A percentile compares a stretch with the other conserved stretches of the same genome.
Evolutionary conservation across 257 asterid species (phyloP).

Genomic region (Lycium ferocissimum): DNA sequence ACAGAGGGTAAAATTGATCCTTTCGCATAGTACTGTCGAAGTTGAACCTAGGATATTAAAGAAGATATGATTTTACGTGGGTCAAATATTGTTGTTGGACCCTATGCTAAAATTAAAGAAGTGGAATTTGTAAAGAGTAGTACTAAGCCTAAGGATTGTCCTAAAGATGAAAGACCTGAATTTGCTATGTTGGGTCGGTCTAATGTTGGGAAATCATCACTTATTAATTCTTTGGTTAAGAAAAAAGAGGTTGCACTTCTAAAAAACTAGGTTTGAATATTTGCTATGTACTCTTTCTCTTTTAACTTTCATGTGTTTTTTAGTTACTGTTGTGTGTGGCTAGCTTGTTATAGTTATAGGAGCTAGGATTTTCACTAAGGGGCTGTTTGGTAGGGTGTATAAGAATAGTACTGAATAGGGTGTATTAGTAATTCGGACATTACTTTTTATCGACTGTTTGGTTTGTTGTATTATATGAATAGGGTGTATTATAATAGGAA

Average conservation of each 20-base stretch:
- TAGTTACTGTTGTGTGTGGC: neutral
- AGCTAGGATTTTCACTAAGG: neutral
- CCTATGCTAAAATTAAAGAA: constrained; percentile 83
- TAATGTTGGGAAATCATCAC: constrained; percentile 95
- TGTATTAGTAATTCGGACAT: too few species aligned
- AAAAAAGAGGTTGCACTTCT: constrained; percentile 95
- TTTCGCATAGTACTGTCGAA: too few species aligned
- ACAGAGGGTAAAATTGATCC: too few species aligned
- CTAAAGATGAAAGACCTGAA: constrained; percentile 78
- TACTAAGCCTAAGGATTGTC: constrained; percentile 76
- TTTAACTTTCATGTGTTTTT: neutral
- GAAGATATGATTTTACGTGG: constrained; percentile 81
- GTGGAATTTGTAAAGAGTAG: constrained; percentile 87
- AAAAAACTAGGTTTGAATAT: constrained; percentile 78
- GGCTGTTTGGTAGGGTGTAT: too few species aligned
- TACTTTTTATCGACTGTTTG: too few species aligned
- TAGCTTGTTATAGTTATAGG: neutral
- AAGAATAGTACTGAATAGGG: too few species aligned
- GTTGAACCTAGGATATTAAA: constrained; percentile 68
- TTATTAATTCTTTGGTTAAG: constrained; percentile 76
- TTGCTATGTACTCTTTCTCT: neutral
- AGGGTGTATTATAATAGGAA: too few species aligned
- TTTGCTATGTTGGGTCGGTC: constrained; percentile 98
- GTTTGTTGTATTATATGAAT: too few species aligned
- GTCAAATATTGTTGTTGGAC: constrained; percentile 87